These are phyloP conservation scores for Trichoderma orchidacearum DNA, from an alignment of 495 filamentous ascomycete genomes.

Conservation along the genomic window DNA sequence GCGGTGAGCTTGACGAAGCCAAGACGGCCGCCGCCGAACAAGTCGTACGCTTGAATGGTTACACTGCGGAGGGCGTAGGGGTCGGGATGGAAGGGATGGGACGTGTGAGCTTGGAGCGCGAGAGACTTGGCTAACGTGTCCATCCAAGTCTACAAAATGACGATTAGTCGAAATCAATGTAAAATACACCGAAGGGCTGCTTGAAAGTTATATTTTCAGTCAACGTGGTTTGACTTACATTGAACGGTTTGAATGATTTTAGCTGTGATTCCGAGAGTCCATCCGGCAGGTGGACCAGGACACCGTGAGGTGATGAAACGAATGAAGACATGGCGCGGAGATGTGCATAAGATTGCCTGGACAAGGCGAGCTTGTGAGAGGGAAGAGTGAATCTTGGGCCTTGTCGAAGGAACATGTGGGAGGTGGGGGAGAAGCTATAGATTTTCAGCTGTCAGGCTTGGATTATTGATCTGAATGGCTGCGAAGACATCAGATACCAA, in stretches of 20 bases:
- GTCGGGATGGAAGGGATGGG: slow-evolving; percentile 56
- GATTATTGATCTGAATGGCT: too few relatives aligned
- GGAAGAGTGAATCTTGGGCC: too few relatives aligned
- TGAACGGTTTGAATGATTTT: slow-evolving; percentile 59
- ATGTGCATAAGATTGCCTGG: background rate
- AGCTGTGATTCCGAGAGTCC: slow-evolving; percentile 49
- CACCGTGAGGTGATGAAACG: slow-evolving; percentile 12
- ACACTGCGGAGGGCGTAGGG: slow-evolving; percentile 61
- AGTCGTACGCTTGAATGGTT: slow-evolving; percentile 60
- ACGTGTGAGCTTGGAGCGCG: slow-evolving; percentile 38
- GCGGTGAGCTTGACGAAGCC: slow-evolving; percentile 72
- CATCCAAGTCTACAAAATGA: slow-evolving; percentile 44
- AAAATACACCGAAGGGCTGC: too few relatives aligned
- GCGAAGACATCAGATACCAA: too few relatives aligned
- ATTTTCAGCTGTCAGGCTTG: too few relatives aligned
- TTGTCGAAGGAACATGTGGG: background rate
- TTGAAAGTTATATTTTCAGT: too few relatives aligned
- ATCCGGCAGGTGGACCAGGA: slow-evolving; percentile 42
- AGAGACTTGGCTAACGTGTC: slow-evolving; percentile 52
- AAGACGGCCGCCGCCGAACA: slow-evolving; percentile 47
- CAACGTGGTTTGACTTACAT: slow-evolving; percentile 18
- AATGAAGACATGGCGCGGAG: background rate
- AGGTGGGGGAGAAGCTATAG: too few relatives aligned
- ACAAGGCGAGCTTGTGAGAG: background rate
- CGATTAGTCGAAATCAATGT: background rate